These are phyloP conservation scores for Ophiosphaerella herpotricha DNA, from an alignment of 2,329 filamentous ascomycete species.

Conservation along the genomic window DNA sequence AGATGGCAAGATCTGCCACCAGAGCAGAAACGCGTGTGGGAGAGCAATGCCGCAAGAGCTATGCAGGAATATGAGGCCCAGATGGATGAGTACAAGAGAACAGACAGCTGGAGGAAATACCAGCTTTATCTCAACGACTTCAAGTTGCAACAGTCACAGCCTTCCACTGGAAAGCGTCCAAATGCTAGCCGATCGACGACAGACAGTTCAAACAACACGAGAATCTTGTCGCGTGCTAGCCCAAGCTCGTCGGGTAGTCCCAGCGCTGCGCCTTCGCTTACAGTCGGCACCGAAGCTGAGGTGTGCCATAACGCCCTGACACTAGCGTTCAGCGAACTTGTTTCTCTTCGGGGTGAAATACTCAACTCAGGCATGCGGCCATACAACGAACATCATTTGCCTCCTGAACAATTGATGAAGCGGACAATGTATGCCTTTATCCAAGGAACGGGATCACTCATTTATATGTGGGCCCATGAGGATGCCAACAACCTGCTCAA, in stretches of 20 bases:
- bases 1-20: conserved; percentile 44
- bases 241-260: conserved; percentile 38
- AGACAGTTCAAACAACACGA: conserved; percentile 28
- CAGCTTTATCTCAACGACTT: conserved; percentile 44
- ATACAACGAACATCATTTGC: conserved; percentile 35
- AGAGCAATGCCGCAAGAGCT: conserved; percentile 43
- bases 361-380: conserved; percentile 25
- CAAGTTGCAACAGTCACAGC: conserved; percentile 32
- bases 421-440: conserved; percentile 43
- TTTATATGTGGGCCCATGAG: conserved; percentile 42
- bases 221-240: conserved; percentile 31
- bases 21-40: conserved; percentile 45
- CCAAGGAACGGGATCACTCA: conserved; percentile 40
- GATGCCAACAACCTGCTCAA: conserved; percentile 41
- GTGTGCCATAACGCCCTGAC: conserved; percentile 42
- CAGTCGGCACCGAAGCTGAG: conserved; percentile 29
- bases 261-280: conserved; percentile 22
- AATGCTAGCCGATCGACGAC: conserved; percentile 26
- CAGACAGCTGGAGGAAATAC: conserved; percentile 43
- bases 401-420: conserved; percentile 32
- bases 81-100: conserved; percentile 49
- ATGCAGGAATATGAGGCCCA: conserved; percentile 46
- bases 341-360: conserved; percentile 37
- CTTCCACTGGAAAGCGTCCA: conserved; percentile 22
- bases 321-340: conserved; percentile 42